These are phyloP conservation scores for Pseudogymnoascus sp. DNA, from an alignment of 2,329 filamentous ascomycete genomes.

Conservation along the genomic window DNA sequence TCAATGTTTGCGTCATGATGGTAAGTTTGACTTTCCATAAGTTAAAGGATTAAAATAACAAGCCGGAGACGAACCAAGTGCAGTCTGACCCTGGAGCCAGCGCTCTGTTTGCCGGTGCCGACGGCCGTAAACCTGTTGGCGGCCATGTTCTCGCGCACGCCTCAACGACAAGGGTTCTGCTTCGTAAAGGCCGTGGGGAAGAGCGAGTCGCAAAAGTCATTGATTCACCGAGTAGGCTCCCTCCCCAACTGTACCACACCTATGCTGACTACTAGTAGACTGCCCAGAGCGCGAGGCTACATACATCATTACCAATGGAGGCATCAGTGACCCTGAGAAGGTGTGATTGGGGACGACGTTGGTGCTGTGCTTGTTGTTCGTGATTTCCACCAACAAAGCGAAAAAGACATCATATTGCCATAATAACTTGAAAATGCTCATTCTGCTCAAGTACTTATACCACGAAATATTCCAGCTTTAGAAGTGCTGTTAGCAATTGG, in stretches of 20 bases:
- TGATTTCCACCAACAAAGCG: neutral
- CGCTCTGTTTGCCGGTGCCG: slow-evolving; percentile 57
- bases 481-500: slow-evolving; percentile 4
- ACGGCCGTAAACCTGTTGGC: slow-evolving; percentile 59
- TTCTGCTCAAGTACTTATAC: neutral
- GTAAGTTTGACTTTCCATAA: slow-evolving; percentile 27
- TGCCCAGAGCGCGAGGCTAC: slow-evolving; percentile 62
- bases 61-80: slow-evolving; percentile 57
- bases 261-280: slow-evolving; percentile 34
- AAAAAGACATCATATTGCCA: neutral
- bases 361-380: neutral
- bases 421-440: slow-evolving; percentile 1
- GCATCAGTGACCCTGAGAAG: slow-evolving; percentile 61
- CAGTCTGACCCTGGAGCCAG: slow-evolving; percentile 63
- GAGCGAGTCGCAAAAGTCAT: slow-evolving; percentile 63
- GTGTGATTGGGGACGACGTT: slow-evolving; percentile 29
- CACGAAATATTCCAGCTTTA: slow-evolving; percentile 14
- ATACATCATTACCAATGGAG: slow-evolving; percentile 62
- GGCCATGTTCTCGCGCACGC: slow-evolving; percentile 63
- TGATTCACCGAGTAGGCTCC: slow-evolving; percentile 50
- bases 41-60: neutral
- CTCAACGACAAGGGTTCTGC: slow-evolving; percentile 56
- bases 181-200: slow-evolving; percentile 61
- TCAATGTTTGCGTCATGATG: slow-evolving; percentile 59
- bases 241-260: neutral